These are phyloP conservation scores for Astragalus glycyphyllos DNA, from an alignment of 306 rosid species.

Conservation along the genomic window DNA sequence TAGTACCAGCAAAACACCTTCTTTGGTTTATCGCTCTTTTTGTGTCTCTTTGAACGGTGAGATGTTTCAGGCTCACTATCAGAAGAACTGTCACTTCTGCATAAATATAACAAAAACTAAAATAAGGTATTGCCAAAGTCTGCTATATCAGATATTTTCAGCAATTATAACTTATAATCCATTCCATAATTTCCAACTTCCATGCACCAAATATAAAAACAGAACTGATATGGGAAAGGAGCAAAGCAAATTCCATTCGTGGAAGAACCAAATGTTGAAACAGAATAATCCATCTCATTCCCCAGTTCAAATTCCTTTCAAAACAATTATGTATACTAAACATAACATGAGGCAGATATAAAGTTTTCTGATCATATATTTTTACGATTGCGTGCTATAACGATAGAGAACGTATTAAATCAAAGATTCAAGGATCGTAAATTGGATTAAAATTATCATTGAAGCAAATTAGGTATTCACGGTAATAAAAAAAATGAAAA, in stretches of 20 bases:
- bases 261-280: background rate
- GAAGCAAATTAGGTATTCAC: background rate
- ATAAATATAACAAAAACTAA: conserved; percentile 5
- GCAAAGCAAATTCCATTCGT: background rate
- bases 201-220: background rate
- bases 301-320: background rate
- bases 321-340: background rate
- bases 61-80: conserved; percentile 77
- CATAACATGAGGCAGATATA: background rate
- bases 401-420: background rate
- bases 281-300: background rate
- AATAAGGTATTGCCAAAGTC: background rate
- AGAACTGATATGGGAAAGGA: background rate
- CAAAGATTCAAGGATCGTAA: background rate
- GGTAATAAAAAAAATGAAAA: background rate
- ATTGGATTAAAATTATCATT: background rate
- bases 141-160: background rate
- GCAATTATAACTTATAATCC: background rate
- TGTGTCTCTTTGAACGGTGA: conserved; percentile 75
- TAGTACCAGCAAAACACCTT: conserved; percentile 58
- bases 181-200: background rate
- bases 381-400: background rate
- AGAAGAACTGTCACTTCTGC: conserved; percentile 71
- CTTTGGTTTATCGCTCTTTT: conserved; percentile 72
- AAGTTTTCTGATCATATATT: background rate